phyloP scores from a whole-genome alignment of 139 green algal genomes.

The Coelastrella sp. region DNA sequence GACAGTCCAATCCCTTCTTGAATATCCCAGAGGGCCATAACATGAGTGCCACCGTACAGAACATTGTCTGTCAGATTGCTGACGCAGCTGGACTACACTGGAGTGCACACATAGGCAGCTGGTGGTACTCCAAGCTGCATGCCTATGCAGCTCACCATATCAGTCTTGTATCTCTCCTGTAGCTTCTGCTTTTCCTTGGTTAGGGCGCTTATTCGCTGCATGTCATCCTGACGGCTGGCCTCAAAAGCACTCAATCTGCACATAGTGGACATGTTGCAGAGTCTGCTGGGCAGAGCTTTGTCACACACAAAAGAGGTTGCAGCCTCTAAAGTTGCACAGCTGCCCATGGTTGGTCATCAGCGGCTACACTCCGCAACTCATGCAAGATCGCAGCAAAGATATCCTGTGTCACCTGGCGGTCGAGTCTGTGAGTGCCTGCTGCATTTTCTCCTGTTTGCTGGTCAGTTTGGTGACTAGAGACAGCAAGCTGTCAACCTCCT shows the following conservation, averaged over 20 bases:
- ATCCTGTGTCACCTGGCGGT: no score
- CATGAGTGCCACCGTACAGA: no score
- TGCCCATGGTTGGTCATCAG: no score
- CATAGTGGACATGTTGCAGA: not conserved
- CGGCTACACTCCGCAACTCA: no score
- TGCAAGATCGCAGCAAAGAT: no score
- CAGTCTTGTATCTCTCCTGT: slow-evolving; percentile 7
- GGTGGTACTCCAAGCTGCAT: not conserved
- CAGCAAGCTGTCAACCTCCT: no score
- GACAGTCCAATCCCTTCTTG: no score
- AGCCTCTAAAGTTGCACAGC: no score
- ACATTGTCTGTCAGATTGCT: no score
- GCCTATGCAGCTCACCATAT: not conserved
- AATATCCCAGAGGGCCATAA: no score
- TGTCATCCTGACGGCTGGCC: not conserved
- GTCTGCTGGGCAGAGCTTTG: not conserved
- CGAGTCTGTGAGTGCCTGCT: not conserved
- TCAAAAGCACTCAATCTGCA: not conserved
- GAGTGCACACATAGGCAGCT: not conserved
- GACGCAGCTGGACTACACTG: not conserved
- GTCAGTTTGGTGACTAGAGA: not conserved
- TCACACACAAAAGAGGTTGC: not conserved
- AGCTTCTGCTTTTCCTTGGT: not conserved
- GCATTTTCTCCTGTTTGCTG: not conserved
- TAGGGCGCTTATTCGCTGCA: not conserved